A percentile compares a stretch with the other conserved stretches of the same genome.
Evolutionary conservation across 192 early-diverging fungal genomes (phyloP).

Genomic region (Backusella macrospora): DNA sequence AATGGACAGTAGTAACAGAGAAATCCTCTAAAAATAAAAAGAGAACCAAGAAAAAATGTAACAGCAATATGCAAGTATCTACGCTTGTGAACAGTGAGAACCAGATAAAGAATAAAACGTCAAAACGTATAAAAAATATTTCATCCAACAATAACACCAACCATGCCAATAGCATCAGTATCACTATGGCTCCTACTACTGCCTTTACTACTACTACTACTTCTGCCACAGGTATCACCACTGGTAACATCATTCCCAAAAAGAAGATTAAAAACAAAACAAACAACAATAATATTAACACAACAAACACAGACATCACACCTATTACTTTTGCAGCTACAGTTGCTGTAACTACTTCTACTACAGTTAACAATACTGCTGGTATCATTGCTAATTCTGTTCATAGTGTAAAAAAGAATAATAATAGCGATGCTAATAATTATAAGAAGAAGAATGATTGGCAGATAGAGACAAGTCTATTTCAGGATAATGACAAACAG

Average conservation of each 20-base stretch:
- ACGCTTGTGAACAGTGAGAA: neutral
- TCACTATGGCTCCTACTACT: neutral
- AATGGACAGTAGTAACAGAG: slow-evolving; percentile 15
- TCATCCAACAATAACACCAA: neutral
- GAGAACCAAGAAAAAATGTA: neutral
- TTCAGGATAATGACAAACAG: neutral
- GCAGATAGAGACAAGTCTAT: neutral
- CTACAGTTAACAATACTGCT: neutral
- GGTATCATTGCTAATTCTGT: neutral
- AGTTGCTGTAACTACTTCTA: neutral
- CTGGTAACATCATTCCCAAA: slow-evolving; percentile 6
- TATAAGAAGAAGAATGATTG: neutral
- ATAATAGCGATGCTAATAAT: neutral
- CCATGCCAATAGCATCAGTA: neutral
- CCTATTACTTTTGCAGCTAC: neutral
- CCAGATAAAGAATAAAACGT: neutral
- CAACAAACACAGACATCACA: no score
- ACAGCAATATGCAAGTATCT: neutral
- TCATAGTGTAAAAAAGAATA: neutral
- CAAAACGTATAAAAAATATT: neutral
- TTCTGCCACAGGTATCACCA: neutral
- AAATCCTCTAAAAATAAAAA: slow-evolving; percentile 16
- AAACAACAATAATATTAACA: slow-evolving; percentile 12
- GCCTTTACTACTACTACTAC: neutral
- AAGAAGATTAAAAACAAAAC: slow-evolving; percentile 12